Conservation (phyloP, 2,329 filamentous ascomycete species). For the Arthrinium phaeospermum region DNA sequence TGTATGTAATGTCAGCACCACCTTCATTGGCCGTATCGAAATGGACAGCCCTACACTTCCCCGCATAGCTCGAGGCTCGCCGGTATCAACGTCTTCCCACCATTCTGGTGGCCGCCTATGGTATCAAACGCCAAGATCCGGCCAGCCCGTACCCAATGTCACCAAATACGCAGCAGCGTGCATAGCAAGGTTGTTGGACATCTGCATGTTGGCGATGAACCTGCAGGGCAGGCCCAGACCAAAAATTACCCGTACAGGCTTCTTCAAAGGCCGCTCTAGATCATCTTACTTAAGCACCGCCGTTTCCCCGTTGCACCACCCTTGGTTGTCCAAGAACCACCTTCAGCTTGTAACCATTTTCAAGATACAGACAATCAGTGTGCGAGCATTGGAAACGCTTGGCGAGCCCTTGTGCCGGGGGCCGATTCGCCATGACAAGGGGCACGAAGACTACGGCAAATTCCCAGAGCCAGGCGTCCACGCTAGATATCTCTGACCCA, state of each 20-base stretch:
- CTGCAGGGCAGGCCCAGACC: neutral
- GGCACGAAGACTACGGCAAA: constrained; percentile 22
- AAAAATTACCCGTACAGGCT: neutral
- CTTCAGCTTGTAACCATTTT: neutral
- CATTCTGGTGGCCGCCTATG: neutral
- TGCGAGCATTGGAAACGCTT: neutral
- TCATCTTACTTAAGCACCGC: neutral
- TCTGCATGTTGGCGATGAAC: neutral
- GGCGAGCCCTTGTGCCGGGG: neutral
- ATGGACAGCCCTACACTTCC: neutral
- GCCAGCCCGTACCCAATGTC: neutral
- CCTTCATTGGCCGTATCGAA: neutral
- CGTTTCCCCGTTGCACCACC: neutral
- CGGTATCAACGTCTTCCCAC: neutral
- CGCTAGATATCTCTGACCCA: constrained; percentile 32
- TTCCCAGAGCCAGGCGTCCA: constrained; percentile 29
- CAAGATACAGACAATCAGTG: neutral
- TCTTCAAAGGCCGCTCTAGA: neutral
- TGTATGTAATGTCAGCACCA: neutral
- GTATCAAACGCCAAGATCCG: neutral
- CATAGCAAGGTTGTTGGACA: neutral
- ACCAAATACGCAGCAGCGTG: neutral
- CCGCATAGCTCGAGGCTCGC: neutral
- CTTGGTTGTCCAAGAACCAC: neutral
- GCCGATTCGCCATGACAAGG: neutral